These are phyloP conservation scores for Phytophthora sojae DNA, from an alignment of 352 stramenopile genomes.

Conservation along the genomic window DNA sequence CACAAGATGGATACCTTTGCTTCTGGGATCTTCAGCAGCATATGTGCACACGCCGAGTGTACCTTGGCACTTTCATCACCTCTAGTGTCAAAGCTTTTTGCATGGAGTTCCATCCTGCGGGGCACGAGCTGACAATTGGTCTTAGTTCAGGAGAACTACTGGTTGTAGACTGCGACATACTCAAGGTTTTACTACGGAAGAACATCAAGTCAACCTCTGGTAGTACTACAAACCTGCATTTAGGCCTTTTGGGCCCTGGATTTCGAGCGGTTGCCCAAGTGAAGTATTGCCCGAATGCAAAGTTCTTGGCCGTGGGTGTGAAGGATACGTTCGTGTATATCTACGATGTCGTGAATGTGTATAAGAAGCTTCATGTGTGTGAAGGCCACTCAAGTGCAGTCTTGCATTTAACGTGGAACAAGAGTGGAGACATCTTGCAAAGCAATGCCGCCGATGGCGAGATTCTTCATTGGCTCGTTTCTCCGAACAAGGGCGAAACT, in stretches of 20 bases:
- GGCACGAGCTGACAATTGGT: slow-evolving; percentile 60
- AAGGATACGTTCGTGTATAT: slow-evolving; percentile 78
- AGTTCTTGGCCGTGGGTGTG: slow-evolving; percentile 55
- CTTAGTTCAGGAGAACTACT: slow-evolving; percentile 63
- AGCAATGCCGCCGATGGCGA: slow-evolving; percentile 81
- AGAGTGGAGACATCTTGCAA: slow-evolving; percentile 78
- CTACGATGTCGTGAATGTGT: slow-evolving; percentile 51
- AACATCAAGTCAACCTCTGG: slow-evolving; percentile 36
- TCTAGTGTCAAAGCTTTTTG: slow-evolving; percentile 46
- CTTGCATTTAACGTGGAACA: slow-evolving; percentile 89
- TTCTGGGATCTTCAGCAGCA: slow-evolving; percentile 65
- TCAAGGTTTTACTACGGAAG: slow-evolving; percentile 55
- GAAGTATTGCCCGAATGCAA: slow-evolving; percentile 63
- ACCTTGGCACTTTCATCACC: slow-evolving; percentile 36
- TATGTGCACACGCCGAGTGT: slow-evolving; percentile 42
- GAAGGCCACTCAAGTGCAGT: slow-evolving; percentile 86
- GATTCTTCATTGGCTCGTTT: slow-evolving; percentile 64
- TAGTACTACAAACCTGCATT: slow-evolving; percentile 26
- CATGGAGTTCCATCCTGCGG: slow-evolving; percentile 63
- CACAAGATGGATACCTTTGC: slow-evolving; percentile 58
- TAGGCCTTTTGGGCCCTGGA: slow-evolving; percentile 2
- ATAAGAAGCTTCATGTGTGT: slow-evolving; percentile 70
- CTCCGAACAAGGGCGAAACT: slow-evolving; percentile 35
- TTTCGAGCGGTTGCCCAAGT: slow-evolving; percentile 45
- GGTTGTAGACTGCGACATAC: slow-evolving; percentile 49